Evolutionary conservation across 1,284 basidiomycete species (phyloP).

Genomic region (Malassezia arunalokei): DNA sequence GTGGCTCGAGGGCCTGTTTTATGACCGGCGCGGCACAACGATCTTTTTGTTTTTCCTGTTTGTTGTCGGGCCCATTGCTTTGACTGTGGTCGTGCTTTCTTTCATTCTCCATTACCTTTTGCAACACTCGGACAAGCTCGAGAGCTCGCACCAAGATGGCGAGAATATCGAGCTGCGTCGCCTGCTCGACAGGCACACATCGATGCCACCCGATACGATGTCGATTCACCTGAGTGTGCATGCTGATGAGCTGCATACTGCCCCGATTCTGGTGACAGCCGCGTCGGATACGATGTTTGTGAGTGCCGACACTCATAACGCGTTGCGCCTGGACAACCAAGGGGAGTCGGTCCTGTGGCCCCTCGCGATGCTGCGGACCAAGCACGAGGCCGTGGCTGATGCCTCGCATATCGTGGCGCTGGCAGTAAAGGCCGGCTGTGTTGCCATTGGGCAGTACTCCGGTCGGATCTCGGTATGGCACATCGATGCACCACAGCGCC

Average conservation of each 20-base stretch:
- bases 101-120: slow-evolving; percentile 72
- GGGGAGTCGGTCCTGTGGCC: not conserved
- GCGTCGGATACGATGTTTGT: slow-evolving; percentile 59
- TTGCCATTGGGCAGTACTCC: slow-evolving; percentile 56
- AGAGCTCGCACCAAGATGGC: slow-evolving; percentile 48
- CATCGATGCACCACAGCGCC: not conserved
- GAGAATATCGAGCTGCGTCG: slow-evolving; percentile 3
- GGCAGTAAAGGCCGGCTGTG: slow-evolving; percentile 45
- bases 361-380: slow-evolving; percentile 4
- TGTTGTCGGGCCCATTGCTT: slow-evolving; percentile 69
- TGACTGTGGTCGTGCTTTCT: slow-evolving; percentile 64
- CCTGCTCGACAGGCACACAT: not conserved
- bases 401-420: slow-evolving; percentile 2
- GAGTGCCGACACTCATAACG: slow-evolving; percentile 60
- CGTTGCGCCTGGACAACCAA: slow-evolving; percentile 18
- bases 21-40: slow-evolving; percentile 13
- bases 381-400: not conserved
- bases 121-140: slow-evolving; percentile 79
- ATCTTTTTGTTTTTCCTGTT: slow-evolving; percentile 11
- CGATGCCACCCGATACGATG: slow-evolving; percentile 44
- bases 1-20: slow-evolving; percentile 16
- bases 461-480: slow-evolving; percentile 52
- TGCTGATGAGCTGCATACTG: slow-evolving; percentile 61
- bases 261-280: slow-evolving; percentile 68
- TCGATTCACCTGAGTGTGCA: slow-evolving; percentile 55